Conservation (phyloP, 169 alveolate species). For the Theileria orientalis region DNA sequence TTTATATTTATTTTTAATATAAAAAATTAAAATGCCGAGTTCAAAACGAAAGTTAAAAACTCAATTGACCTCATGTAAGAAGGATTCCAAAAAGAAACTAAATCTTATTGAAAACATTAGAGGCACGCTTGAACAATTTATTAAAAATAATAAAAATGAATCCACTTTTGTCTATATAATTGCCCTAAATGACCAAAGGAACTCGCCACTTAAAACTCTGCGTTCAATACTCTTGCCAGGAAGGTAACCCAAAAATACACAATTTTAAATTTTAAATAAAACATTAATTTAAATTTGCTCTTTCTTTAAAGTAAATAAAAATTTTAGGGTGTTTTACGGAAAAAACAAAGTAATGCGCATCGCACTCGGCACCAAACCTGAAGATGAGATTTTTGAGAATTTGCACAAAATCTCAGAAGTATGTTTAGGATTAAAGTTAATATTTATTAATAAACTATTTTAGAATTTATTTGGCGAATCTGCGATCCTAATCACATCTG, state of each 20-base stretch:
- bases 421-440: not conserved
- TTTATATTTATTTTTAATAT: not conserved
- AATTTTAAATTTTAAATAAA: not conserved
- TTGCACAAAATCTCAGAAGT: constrained; percentile 68
- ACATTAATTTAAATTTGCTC: not conserved
- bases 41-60: constrained; percentile 38
- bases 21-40: constrained; percentile 29
- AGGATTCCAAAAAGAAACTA: constrained; percentile 44
- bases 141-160: not conserved
- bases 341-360: constrained; percentile 75
- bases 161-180: constrained; percentile 60
- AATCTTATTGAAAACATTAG: constrained; percentile 50
- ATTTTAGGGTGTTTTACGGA: constrained; percentile 59
- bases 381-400: constrained; percentile 51
- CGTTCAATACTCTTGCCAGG: constrained; percentile 67
- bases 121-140: constrained; percentile 13
- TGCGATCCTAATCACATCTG: constrained; percentile 46
- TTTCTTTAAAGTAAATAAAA: no score
- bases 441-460: not conserved
- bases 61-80: constrained; percentile 33
- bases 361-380: constrained; percentile 72
- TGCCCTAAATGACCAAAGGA: constrained; percentile 67
- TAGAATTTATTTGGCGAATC: constrained; percentile 50
- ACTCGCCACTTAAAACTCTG: constrained; percentile 66
- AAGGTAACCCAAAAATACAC: constrained; percentile 7